Evolutionary conservation across 1,284 basidiomycete genomes (phyloP).

Genomic region (Leccinum angustisporum): DNA sequence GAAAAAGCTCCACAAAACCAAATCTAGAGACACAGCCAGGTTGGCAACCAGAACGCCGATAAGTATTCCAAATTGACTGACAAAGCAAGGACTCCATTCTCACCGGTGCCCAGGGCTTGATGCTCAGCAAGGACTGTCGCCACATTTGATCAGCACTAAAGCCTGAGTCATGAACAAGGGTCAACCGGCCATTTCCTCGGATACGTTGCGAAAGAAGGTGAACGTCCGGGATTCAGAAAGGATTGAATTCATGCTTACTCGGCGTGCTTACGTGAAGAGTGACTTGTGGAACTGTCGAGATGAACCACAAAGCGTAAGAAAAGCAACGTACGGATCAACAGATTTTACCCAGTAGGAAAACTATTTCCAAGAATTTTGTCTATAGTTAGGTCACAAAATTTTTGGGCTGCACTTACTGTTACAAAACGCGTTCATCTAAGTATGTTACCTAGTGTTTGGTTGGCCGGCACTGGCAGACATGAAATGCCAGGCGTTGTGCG

Average conservation of each 20-base stretch:
- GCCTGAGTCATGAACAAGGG: neutral
- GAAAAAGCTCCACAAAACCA: neutral
- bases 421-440: constrained; percentile 10
- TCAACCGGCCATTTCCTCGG: constrained; percentile 1
- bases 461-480: neutral
- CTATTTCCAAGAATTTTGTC: neutral
- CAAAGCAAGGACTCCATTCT: constrained; percentile 6
- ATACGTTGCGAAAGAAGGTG: neutral
- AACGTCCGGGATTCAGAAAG: neutral
- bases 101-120: constrained; percentile 1
- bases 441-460: neutral
- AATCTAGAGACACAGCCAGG: neutral
- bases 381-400: neutral
- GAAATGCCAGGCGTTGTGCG: neutral
- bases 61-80: constrained; percentile 11
- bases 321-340: neutral
- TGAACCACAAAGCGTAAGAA: neutral
- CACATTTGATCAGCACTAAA: neutral
- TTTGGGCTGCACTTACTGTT: neutral
- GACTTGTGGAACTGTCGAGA: neutral
- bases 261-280: neutral
- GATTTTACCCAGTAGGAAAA: neutral
- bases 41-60: constrained; percentile 2
- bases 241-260: constrained; percentile 5
- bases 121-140: neutral